Percentiles rank a stretch among this genome's conserved stretches.
These are phyloP conservation scores for Danielozyma ontarioensis DNA, from an alignment of 805 yeast genomes.

Conservation along the genomic window DNA sequence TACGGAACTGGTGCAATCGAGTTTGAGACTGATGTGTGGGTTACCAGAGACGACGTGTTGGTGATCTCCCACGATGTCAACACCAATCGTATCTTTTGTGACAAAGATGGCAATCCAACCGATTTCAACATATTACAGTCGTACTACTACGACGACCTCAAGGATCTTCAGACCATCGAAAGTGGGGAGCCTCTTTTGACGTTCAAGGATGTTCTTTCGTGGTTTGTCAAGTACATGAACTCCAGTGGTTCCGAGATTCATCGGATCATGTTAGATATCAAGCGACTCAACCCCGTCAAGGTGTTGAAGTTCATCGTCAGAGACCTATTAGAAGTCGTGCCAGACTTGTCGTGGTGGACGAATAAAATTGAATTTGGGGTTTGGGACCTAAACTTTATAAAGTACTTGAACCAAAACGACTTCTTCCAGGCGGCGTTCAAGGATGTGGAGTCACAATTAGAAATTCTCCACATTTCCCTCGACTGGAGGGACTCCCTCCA, in stretches of 20 bases:
- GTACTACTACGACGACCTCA: constrained; percentile 21
- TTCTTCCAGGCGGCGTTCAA: constrained; percentile 23
- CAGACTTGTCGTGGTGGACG: constrained; percentile 34
- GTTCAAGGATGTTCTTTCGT: constrained; percentile 25
- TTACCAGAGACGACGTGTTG: constrained; percentile 30
- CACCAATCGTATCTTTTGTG: constrained; percentile 34
- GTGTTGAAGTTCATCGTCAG: constrained; percentile 23
- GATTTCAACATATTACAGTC: constrained; percentile 30
- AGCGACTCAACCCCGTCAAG: constrained; percentile 32
- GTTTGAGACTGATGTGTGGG: constrained; percentile 41
- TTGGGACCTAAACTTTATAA: constrained; percentile 35
- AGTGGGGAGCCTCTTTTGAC: constrained; percentile 29
- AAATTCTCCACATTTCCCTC: constrained; percentile 31
- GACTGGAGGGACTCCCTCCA: constrained; percentile 28
- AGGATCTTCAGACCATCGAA: constrained; percentile 23
- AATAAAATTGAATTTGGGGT: constrained; percentile 34
- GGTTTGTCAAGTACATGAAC: constrained; percentile 23
- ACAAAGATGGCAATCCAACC: constrained; percentile 28
- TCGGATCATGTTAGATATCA: constrained; percentile 36
- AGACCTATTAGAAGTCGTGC: constrained; percentile 22
- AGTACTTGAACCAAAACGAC: constrained; percentile 35
- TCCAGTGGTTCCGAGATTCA: constrained; percentile 10
- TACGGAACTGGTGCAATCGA: constrained; percentile 32
- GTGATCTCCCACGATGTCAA: constrained; percentile 36
- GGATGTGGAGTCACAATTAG: constrained; percentile 11